Percentiles rank a stretch among this genome's conserved stretches.
Evolutionary conservation across 2,329 filamentous ascomycete species (phyloP).

Genomic region (Mycosphaerelloides madeirae): DNA sequence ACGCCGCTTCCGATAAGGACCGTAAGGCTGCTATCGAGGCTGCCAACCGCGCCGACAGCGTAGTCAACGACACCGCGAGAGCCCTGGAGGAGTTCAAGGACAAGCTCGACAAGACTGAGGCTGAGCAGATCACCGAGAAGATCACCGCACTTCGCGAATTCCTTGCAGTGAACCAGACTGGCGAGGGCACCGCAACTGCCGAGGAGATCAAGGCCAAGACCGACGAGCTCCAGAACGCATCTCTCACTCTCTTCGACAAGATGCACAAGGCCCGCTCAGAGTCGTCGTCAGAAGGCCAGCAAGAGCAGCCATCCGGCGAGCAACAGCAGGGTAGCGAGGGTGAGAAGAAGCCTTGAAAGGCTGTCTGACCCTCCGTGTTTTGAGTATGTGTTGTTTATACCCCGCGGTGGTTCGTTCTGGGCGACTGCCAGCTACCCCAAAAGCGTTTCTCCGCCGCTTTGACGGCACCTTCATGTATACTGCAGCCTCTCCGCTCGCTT

Average conservation of each 20-base stretch:
- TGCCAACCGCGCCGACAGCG: conserved; percentile 94
- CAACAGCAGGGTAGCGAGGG: conserved; percentile 50
- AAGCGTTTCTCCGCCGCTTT: conserved; percentile 12
- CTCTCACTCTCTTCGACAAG: conserved; percentile 97
- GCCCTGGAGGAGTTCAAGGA: conserved; percentile 95
- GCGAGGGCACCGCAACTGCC: conserved; percentile 78
- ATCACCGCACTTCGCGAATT: conserved; percentile 78
- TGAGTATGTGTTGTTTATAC: conserved; percentile 16
- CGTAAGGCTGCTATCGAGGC: conserved; percentile 93
- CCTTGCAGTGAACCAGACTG: conserved; percentile 88
- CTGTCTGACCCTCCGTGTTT: conserved; percentile 6
- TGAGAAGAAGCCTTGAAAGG: conserved; percentile 65
- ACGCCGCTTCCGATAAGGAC: conserved; percentile 90
- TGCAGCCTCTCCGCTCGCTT: conserved; percentile 3
- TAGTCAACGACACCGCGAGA: conserved; percentile 97
- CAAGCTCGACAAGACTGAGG: conserved; percentile 94
- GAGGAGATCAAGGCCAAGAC: conserved; percentile 98
- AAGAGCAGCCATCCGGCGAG: conserved; percentile 42
- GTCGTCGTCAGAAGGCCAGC: conserved; percentile 42
- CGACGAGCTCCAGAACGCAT: conserved; percentile 93
- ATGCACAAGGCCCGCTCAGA: conserved; percentile 89
- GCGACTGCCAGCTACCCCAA: conserved; percentile 12
- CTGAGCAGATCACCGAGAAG: conserved; percentile 90
- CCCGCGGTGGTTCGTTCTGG: conserved; percentile 14
- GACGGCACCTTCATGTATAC: conserved; percentile 9